These are phyloP conservation scores for Dryas drummondii DNA, from an alignment of 306 rosid genomes.

Conservation along the genomic window DNA sequence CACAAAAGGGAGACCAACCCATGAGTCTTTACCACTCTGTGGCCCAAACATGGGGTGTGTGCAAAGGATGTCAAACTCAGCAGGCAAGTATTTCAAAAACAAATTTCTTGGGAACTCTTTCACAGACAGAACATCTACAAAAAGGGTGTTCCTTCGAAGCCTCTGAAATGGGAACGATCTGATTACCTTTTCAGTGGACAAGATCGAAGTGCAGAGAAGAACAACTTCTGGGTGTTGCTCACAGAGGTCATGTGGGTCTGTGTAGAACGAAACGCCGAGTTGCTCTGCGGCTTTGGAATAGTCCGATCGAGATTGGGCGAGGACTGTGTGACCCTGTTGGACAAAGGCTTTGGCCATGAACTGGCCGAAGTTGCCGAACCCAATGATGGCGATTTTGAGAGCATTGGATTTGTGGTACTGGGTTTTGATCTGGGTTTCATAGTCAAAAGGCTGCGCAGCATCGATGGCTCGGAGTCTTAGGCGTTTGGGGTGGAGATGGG, in stretches of 20 bases:
- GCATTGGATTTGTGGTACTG: background rate
- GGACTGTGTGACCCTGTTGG: constrained; percentile 18
- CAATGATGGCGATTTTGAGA: constrained; percentile 23
- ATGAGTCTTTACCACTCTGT: constrained; percentile 13
- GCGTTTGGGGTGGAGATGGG: background rate
- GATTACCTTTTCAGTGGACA: constrained; percentile 19
- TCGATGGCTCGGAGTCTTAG: constrained; percentile 10
- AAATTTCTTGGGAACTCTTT: constrained; percentile 22
- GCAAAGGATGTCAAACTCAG: constrained; percentile 20
- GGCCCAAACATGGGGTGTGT: constrained; percentile 28
- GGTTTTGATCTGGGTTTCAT: constrained; percentile 8
- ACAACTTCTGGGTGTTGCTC: constrained; percentile 31
- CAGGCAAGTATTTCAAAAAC: constrained; percentile 14
- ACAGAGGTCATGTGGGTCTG: constrained; percentile 19
- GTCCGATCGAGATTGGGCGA: constrained; percentile 25
- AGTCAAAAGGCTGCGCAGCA: constrained; percentile 12
- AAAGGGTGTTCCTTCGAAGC: constrained; percentile 14
- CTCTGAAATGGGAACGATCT: constrained; percentile 20
- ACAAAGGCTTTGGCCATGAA: constrained; percentile 19
- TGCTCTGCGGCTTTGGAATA: constrained; percentile 2
- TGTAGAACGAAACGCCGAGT: constrained; percentile 14
- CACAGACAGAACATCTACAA: constrained; percentile 21
- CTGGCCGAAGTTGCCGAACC: constrained; percentile 28
- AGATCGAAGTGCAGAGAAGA: constrained; percentile 20
- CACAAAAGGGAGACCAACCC: constrained; percentile 13